These are phyloP conservation scores for Plasmodium yoelii DNA, from an alignment of 169 alveolate species.

Conservation along the genomic window DNA sequence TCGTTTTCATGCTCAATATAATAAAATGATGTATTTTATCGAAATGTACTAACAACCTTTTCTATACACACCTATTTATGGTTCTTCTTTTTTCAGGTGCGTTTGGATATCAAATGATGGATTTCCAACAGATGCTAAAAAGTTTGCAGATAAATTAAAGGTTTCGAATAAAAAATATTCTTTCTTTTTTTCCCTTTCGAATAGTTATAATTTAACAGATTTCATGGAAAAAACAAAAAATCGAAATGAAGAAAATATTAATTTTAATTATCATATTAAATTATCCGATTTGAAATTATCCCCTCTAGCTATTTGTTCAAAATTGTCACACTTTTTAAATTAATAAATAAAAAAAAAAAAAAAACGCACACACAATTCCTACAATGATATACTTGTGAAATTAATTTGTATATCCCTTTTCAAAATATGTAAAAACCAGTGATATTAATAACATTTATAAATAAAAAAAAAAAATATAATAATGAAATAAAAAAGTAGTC, in stretches of 20 bases:
- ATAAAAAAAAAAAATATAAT: too few species aligned
- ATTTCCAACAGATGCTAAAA: constrained; percentile 64
- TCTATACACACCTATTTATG: too few species aligned
- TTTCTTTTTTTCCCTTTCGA: constrained; percentile 56
- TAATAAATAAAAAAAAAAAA: background rate
- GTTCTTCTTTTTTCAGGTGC: constrained; percentile 19
- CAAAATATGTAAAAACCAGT: background rate
- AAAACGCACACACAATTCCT: too few species aligned
- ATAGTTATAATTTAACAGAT: constrained; percentile 13
- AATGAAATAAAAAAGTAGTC: too few species aligned
- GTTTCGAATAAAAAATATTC: constrained; percentile 30
- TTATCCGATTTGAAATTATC: constrained; percentile 46
- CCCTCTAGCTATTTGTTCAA: constrained; percentile 20
- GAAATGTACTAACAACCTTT: too few species aligned
- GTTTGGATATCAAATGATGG: constrained; percentile 59
- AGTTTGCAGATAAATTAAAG: constrained; percentile 40
- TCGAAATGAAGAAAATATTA: constrained; percentile 3
- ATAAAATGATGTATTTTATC: background rate
- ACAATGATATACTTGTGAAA: too few species aligned
- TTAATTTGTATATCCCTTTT: too few species aligned
- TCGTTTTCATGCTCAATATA: too few species aligned
- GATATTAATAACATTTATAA: background rate
- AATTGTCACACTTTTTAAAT: constrained; percentile 50
- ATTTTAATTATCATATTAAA: constrained; percentile 30
- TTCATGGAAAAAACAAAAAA: constrained; percentile 34